These are phyloP conservation scores for Hypericum perforatum DNA, from an alignment of 345 rosid species.

Conservation along the genomic window DNA sequence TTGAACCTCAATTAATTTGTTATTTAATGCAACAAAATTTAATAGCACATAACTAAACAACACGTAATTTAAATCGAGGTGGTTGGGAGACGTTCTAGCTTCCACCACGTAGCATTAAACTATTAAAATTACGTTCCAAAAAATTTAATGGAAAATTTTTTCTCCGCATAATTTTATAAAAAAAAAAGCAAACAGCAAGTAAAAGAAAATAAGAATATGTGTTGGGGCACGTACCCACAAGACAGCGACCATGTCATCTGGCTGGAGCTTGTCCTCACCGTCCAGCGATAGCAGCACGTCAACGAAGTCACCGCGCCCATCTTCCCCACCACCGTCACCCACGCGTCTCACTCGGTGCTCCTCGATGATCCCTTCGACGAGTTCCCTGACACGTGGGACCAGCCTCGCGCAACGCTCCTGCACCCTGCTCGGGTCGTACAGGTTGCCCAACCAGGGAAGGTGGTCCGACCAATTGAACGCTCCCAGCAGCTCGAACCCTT, in stretches of 20 bases:
- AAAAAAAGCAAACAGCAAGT: too few relatives aligned
- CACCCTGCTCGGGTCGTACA: slow-evolving; percentile 50
- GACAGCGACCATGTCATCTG: slow-evolving; percentile 81
- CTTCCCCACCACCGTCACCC: slow-evolving; percentile 25
- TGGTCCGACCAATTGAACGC: slow-evolving; percentile 78
- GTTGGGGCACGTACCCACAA: slow-evolving; percentile 48
- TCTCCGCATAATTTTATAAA: too few relatives aligned
- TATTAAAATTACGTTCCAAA: too few relatives aligned
- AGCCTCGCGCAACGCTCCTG: slow-evolving; percentile 56
- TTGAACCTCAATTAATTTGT: too few relatives aligned
- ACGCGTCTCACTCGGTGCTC: slow-evolving; percentile 32
- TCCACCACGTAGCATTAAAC: background rate
- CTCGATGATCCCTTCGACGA: slow-evolving; percentile 45
- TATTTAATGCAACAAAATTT: too few relatives aligned
- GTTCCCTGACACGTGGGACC: slow-evolving; percentile 52
- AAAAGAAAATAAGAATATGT: too few relatives aligned
- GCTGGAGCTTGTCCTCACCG: slow-evolving; percentile 59
- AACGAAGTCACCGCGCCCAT: slow-evolving; percentile 52
- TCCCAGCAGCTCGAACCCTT: slow-evolving; percentile 83
- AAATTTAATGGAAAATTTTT: too few relatives aligned
- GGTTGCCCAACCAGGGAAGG: slow-evolving; percentile 47
- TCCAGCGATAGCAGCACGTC: slow-evolving; percentile 69
- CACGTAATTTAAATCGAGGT: too few relatives aligned
- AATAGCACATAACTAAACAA: too few relatives aligned
- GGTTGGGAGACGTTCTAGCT: too few relatives aligned